Conservation (phyloP, 2,329 filamentous ascomycete genomes). For the Verticillium nonalfalfae region DNA sequence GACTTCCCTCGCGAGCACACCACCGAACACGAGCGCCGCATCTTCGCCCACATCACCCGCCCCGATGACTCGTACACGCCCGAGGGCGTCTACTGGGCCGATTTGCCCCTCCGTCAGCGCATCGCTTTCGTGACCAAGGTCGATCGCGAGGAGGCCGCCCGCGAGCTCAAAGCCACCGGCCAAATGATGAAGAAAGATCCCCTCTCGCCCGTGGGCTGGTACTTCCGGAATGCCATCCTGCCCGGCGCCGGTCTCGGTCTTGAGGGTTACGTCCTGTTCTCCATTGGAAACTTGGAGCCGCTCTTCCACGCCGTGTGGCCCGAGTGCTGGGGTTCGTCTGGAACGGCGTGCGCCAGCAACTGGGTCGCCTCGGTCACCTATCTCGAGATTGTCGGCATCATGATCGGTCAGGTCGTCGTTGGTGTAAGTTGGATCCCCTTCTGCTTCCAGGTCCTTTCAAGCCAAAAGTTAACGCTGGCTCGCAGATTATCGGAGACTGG, state of each 20-base stretch:
- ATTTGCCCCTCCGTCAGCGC: slow-evolving; percentile 65
- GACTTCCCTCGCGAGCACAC: slow-evolving; percentile 36
- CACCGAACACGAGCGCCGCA: slow-evolving; percentile 45
- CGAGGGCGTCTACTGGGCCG: slow-evolving; percentile 88
- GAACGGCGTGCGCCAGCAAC: slow-evolving; percentile 63
- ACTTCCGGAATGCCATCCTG: slow-evolving; percentile 85
- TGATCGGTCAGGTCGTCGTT: slow-evolving; percentile 84
- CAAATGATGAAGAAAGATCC: slow-evolving; percentile 82
- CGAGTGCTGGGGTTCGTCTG: slow-evolving; percentile 62
- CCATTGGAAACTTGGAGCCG: slow-evolving; percentile 86
- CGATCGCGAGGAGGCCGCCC: slow-evolving; percentile 61
- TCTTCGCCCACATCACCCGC: slow-evolving; percentile 74
- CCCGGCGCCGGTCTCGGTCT: slow-evolving; percentile 88
- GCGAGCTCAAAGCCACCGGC: slow-evolving; percentile 63
- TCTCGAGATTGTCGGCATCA: slow-evolving; percentile 90
- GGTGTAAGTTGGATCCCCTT: slow-evolving; percentile 48
- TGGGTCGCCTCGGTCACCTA: slow-evolving; percentile 86
- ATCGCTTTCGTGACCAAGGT: slow-evolving; percentile 69
- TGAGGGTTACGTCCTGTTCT: slow-evolving; percentile 95
- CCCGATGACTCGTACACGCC: slow-evolving; percentile 83
- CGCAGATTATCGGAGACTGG: slow-evolving; percentile 57
- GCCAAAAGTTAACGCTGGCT: background rate
- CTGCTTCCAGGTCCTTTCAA: background rate
- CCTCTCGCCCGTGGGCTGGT: slow-evolving; percentile 75
- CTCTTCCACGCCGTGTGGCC: slow-evolving; percentile 73